Conservation (phyloP, 306 rosid genomes). For the Dalbergia oliveri region DNA sequence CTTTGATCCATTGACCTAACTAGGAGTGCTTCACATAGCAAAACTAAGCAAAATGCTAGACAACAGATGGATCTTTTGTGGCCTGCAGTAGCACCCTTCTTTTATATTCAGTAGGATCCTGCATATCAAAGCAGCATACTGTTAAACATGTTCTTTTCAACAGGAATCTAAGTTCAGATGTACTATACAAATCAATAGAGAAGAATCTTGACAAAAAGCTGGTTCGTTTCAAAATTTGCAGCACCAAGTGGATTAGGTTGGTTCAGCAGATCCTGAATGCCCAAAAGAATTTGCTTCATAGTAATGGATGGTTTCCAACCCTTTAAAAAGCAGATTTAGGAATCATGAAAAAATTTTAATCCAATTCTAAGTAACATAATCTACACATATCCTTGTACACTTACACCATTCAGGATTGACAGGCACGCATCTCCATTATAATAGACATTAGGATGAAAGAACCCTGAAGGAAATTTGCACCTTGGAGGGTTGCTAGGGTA, state of each 20-base stretch:
- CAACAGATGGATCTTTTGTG: conserved; percentile 1
- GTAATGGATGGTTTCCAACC: conserved; percentile 46
- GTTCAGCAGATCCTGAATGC: conserved; percentile 41
- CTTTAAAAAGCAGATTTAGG: not conserved
- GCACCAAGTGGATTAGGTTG: conserved; percentile 40
- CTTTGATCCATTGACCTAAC: not conserved
- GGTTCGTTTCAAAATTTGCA: conserved; percentile 24
- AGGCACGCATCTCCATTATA: conserved; percentile 38
- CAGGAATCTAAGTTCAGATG: not conserved
- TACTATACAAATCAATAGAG: not conserved
- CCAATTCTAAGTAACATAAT: conserved; percentile 1
- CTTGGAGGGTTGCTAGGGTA: conserved; percentile 42
- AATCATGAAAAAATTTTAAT: not conserved
- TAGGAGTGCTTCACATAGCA: not conserved
- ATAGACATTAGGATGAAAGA: conserved; percentile 45
- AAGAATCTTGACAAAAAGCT: conserved; percentile 29
- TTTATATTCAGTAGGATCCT: conserved; percentile 34
- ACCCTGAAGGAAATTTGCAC: conserved; percentile 42
- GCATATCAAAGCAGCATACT: not conserved
- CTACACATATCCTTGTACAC: not conserved
- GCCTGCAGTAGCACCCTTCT: conserved; percentile 41
- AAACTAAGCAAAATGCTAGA: conserved; percentile 22
- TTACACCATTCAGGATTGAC: conserved; percentile 42
- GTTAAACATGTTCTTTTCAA: conserved; percentile 1
- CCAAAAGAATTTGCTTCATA: conserved; percentile 43